These are phyloP conservation scores for Blastomyces gilchristii DNA, from an alignment of 2,329 filamentous ascomycete species.

Conservation along the genomic window DNA sequence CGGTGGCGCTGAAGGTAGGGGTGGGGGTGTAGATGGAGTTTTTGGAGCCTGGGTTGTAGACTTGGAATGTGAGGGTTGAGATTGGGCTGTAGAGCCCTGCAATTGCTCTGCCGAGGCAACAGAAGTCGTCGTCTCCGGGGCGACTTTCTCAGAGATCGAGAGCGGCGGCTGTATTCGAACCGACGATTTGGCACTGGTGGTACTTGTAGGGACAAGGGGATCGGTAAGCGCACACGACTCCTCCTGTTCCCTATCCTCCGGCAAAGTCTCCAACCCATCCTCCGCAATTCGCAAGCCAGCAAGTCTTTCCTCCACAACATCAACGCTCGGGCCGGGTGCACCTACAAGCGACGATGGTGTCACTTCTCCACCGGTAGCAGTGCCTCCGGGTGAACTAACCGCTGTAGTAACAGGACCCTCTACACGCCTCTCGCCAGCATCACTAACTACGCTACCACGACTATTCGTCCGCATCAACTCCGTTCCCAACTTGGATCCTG, in stretches of 20 bases:
- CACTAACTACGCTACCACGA: conserved; percentile 62
- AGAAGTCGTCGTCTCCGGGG: neutral
- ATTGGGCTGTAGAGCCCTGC: neutral
- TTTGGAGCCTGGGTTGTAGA: neutral
- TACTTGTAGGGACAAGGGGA: conserved; percentile 5
- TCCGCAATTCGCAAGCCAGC: conserved; percentile 27
- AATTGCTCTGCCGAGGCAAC: neutral
- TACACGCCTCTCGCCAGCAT: conserved; percentile 28
- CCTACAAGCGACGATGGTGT: neutral
- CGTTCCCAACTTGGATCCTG: conserved; percentile 80
- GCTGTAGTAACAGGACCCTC: conserved; percentile 15
- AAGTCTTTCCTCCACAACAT: conserved; percentile 24
- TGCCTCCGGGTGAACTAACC: neutral
- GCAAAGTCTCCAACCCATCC: conserved; percentile 22
- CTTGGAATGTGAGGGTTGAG: conserved; percentile 7
- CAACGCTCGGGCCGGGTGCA: neutral
- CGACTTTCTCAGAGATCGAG: no score
- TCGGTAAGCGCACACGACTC: conserved; percentile 14
- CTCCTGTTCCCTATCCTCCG: conserved; percentile 22
- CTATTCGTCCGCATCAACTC: conserved; percentile 98
- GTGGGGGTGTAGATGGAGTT: conserved; percentile 1
- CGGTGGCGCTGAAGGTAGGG: neutral
- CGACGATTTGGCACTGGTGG: neutral
- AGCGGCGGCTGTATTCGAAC: neutral
- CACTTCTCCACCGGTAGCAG: conserved; percentile 8